These are phyloP conservation scores for Stephanodiscus minutulus DNA, from an alignment of 108 stramenopile species.

Conservation along the genomic window DNA sequence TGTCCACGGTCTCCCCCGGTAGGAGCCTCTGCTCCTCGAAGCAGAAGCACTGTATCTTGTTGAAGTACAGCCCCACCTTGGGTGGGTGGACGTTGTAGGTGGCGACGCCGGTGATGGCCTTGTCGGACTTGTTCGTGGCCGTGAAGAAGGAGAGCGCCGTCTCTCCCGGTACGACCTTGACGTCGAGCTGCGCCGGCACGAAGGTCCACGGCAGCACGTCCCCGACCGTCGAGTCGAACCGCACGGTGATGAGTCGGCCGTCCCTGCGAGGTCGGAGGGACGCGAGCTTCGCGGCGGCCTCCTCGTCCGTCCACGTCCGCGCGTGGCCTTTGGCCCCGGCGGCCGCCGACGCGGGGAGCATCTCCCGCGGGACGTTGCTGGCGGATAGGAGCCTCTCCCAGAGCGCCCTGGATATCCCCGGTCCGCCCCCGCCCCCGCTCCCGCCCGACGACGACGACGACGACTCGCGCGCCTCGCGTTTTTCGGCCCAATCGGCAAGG, in stretches of 20 bases:
- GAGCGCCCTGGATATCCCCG: conserved; percentile 34
- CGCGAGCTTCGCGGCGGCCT: conserved; percentile 80
- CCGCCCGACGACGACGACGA: not conserved
- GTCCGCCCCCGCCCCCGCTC: conserved; percentile 16
- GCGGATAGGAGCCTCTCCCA: conserved; percentile 45
- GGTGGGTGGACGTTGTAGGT: conserved; percentile 99
- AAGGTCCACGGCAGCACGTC: conserved; percentile 96
- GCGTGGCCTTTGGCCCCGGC: not conserved
- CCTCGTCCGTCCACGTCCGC: conserved; percentile 89
- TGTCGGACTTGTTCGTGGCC: conserved; percentile 89
- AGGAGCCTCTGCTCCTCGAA: conserved; percentile 98
- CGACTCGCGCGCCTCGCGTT: conserved; percentile 35
- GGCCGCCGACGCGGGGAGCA: conserved; percentile 24
- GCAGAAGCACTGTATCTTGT: conserved; percentile 99
- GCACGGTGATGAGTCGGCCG: conserved; percentile 89
- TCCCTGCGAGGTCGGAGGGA: conserved; percentile 83
- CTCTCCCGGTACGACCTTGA: conserved; percentile 97
- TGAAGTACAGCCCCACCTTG: conserved; percentile 96
- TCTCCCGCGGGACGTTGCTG: conserved; percentile 53
- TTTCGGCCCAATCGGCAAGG: conserved; percentile 56
- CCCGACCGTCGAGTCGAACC: conserved; percentile 93
- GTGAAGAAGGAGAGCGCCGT: conserved; percentile 97
- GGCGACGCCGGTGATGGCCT: conserved; percentile 98
- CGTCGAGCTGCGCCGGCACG: conserved; percentile 88
- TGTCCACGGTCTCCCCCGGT: conserved; percentile 97